Base-by-base conservation (phyloP, 2,329 filamentous ascomycete genomes). In the Fusarium oxysporum region DNA sequence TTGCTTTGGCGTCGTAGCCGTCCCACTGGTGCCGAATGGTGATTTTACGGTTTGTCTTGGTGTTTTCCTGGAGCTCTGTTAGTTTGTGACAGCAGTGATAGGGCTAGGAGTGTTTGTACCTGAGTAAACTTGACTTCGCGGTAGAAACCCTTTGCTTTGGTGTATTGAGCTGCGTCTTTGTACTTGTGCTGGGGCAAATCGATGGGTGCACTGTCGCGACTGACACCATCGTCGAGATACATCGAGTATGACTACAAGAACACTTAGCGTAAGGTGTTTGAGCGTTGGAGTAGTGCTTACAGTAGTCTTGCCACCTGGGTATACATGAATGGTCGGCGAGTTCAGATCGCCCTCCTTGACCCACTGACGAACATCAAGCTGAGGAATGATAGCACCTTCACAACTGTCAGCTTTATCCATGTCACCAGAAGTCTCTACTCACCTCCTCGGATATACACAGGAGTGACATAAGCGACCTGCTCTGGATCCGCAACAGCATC, bases 401-500 rank as follows among this genome's bases (percentile, higher is more conserved):
- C 3, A 3, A 43, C 1, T 11, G 8, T 61, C 12, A 61, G 57
- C 23, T 23, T 14, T 0, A 1, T 16, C 8, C 8, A 28, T 1
- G 5, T 5, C 9, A 4, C 3, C 3, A 28, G 2, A 0, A 1
- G 0, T 2, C 0, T 12, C 4, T 8, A 33, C 47, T 33, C 25
- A 55, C 57, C 57, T 3, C 37, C 58, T 25, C 58, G 16, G 6
- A 62, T 62, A 1, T 62, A 62, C 7, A 62, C 58, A 25, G 58
- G 58, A 25, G 58, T 62, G 6, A 62, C 50, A 8, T 35, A 62
- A 17, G 58, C 35, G 28, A 62, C 32, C 11, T 62, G 30, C 4
- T 57, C 58, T 0, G 51, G 58, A n/a, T 55, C 3, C 8, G 28
- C 32, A 1, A 62, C 38, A 4, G 58, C 51, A 17, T 32, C 50